These are phyloP conservation scores for Micractinium conductrix DNA, from an alignment of 139 green algal genomes.

Conservation along the genomic window DNA sequence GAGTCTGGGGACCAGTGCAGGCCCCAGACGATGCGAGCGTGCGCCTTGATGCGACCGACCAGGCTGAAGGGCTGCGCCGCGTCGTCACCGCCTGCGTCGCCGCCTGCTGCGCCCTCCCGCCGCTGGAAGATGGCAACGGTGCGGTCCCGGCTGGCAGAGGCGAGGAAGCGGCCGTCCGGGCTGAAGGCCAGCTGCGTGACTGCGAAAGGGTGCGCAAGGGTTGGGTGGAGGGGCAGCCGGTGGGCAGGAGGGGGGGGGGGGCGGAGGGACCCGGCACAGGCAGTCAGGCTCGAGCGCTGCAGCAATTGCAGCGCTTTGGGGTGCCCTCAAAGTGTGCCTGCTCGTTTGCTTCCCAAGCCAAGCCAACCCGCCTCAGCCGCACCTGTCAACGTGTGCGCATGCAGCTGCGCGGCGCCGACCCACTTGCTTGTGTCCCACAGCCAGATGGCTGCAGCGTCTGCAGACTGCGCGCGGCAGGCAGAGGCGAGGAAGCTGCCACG, in stretches of 20 bases:
- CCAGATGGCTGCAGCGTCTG: constrained; percentile 63
- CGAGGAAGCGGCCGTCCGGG: constrained; percentile 58
- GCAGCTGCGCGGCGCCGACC: constrained; percentile 46
- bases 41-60: constrained; percentile 58
- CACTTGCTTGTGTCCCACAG: constrained; percentile 78
- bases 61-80: constrained; percentile 19
- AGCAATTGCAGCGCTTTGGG: background rate
- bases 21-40: constrained; percentile 83
- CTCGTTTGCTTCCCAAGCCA: no score
- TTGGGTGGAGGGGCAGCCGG: no score
- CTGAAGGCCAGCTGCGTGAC: constrained; percentile 93
- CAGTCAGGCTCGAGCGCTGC: background rate
- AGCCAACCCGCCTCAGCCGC: no score
- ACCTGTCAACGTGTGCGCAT: constrained; percentile 86
- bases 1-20: constrained; percentile 73
- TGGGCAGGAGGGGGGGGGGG: no score
- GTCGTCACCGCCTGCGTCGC: background rate
- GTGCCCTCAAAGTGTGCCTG: background rate
- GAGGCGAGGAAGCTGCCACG: constrained; percentile 72
- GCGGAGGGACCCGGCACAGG: no score
- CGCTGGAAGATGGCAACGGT: constrained; percentile 51
- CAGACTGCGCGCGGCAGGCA: constrained; percentile 76
- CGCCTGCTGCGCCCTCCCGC: background rate
- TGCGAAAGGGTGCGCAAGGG: no score
- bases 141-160: constrained; percentile 75